Evolutionary conservation across 345 rosid species (phyloP), one percentile per base, ranked within the genome.

Genomic region (Mangifera indica): DNA sequence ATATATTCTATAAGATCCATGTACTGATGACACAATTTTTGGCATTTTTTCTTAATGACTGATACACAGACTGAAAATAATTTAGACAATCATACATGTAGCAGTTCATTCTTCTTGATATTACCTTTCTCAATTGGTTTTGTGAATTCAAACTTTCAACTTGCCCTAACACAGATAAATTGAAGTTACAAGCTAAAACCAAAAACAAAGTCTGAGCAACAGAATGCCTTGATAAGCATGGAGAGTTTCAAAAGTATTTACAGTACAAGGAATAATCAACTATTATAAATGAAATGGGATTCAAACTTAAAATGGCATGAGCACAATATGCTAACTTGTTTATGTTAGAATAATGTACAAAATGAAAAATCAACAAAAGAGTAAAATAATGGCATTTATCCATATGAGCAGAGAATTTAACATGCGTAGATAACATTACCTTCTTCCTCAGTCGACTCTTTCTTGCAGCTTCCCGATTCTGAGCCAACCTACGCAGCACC

Each of bases 391-490:
- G 18, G 9, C 61, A 70, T 58, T 60, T 20, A 44, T 77, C 44
- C 26, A 55, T 10, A 26, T 34, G 15, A 49, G 25, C 63, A 51
- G 42, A 55, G 29, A 29, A 49, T 42, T n/a, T 14, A 67, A 56
- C 21, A 3, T 63, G 42, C 18, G 60, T 18, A 68, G 25, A 40
- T 13, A 25, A 29, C 69, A 72, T 73, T 85, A 91, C 98, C 80
- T 93, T 93, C 77, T 93, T 93, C 79, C 98, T 85, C 66, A 91
- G 81, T 29, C 98, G 85, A 76, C 97, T 90, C 82, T 89, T 93
- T 81, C 93, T 88, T 7, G 97, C 98, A 74, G 97, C 98, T 76
- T 93, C 98, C 21, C 98, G 81, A 78, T 93, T 91, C 77, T 93
- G 98, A 63, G 97, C 97, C 67, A 93, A 74, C 81, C 98, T 78